phyloP scores from a whole-genome alignment of 805 yeast species.

The Metschnikowia chrysomelidarum region DNA sequence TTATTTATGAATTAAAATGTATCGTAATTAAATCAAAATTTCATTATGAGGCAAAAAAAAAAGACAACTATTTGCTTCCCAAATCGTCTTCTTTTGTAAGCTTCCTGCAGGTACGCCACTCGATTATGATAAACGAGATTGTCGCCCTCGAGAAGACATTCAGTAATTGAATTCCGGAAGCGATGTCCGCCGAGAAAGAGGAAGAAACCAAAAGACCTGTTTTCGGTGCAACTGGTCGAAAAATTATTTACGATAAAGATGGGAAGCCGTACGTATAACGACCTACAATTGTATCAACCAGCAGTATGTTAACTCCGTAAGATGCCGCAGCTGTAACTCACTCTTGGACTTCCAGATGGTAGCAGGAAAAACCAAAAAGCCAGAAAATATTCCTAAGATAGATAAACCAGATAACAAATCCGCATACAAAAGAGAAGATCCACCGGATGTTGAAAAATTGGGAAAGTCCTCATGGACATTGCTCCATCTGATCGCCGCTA shows the following conservation, averaged over 20 bases:
- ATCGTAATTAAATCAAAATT: too few species aligned
- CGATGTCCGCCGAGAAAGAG: background rate
- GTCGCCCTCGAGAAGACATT: too few species aligned
- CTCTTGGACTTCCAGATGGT: constrained; percentile 76
- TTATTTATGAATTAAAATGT: too few species aligned
- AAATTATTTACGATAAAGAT: constrained; percentile 75
- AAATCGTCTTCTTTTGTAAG: too few species aligned
- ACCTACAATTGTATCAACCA: constrained; percentile 1
- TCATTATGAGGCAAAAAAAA: too few species aligned
- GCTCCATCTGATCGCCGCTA: constrained; percentile 85
- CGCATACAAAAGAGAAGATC: constrained; percentile 52
- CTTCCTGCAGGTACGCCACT: too few species aligned
- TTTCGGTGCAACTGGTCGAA: constrained; percentile 60
- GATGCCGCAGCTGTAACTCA: constrained; percentile 87
- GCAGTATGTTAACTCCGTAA: constrained; percentile 20
- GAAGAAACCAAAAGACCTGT: constrained; percentile 30
- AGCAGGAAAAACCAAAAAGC: constrained; percentile 19
- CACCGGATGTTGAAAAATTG: constrained; percentile 79
- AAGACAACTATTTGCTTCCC: too few species aligned
- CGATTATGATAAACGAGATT: too few species aligned
- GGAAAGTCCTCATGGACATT: constrained; percentile 93
- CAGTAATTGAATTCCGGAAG: too few species aligned
- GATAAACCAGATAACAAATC: constrained; percentile 6
- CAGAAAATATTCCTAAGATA: constrained; percentile 2
- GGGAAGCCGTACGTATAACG: constrained; percentile 80